These are phyloP conservation scores for Leptographium galeiforme DNA, from an alignment of 2,329 filamentous ascomycete genomes.

Conservation along the genomic window DNA sequence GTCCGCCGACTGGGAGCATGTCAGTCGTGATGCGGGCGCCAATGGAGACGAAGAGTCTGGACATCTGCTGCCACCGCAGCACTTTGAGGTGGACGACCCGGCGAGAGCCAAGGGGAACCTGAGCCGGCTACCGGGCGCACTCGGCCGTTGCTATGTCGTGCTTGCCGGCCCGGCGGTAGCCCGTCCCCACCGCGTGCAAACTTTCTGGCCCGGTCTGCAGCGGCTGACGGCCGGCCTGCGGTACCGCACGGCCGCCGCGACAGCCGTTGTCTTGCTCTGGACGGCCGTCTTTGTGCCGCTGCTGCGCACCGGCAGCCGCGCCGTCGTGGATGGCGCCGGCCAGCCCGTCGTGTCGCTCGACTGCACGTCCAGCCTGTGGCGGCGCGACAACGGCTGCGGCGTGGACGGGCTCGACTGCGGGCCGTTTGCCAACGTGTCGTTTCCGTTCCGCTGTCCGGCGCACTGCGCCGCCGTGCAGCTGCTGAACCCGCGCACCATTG, in stretches of 20 bases:
- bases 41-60: no score
- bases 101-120: no score
- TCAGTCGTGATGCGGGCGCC: no score
- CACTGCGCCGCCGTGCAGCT: slow-evolving; percentile 54
- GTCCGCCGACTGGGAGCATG: no score
- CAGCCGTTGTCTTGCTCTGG: slow-evolving; percentile 56
- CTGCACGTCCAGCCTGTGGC: slow-evolving; percentile 60
- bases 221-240: no score
- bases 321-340: not conserved
- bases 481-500: slow-evolving; percentile 62
- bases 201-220: no score
- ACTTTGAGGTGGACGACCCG: no score
- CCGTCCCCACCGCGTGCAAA: no score
- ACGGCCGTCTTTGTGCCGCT: slow-evolving; percentile 45
- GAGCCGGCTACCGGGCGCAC: no score
- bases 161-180: no score
- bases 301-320: slow-evolving; percentile 47
- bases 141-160: no score
- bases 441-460: slow-evolving; percentile 63
- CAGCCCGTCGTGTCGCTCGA: slow-evolving; percentile 24
- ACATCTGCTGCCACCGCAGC: no score
- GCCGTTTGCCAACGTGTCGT: slow-evolving; percentile 56
- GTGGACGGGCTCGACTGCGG: slow-evolving; percentile 62
- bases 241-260: slow-evolving; percentile 10
- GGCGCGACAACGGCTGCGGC: slow-evolving; percentile 55